Evolutionary conservation across 768 basidiomycete species (phyloP), one percentile per base, ranked within the genome.

Genomic region (Pleurotus cornucopiae): DNA sequence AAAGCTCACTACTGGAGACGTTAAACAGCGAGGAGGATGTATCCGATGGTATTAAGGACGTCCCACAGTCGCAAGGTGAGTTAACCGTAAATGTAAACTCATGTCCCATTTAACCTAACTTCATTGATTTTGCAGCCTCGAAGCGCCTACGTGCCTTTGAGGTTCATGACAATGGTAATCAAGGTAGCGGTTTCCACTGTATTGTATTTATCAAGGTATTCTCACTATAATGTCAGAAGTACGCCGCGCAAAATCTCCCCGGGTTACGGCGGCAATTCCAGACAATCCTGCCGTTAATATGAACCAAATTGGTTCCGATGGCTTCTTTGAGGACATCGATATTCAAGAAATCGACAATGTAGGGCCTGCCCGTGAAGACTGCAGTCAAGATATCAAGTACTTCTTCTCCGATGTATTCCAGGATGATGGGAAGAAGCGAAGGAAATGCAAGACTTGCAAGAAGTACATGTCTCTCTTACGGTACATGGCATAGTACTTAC

Each of bases 271-370:
- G 40, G 40, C 40, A 43, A 43, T 14, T 43, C 13, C 14, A 14
- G 40, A 43, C 13, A 13, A 18, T 43, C 14, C 40, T 4, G 14
- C 45, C 21, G 11, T 46, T 12, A 23, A 46, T 46, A 18, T 23
- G n/a, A 41, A 1, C 12, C n/a, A 39, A 47, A 53, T 59, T 14
- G 57, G 58, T 13, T 39, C 39, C 2, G 51, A 62, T 5, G 61
- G 58, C 13, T 46, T 64, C 20, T 51, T 64, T 3, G 40, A 40
- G 5, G 63, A 64, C 37, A 46, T 64, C 23, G 25, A 57, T 23
- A 58, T 64, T 26, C 57, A 57, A 21, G 6, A 14, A 54, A 16
- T 26, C 18, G 6, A 49, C 61, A 16, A 18, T 25, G 34, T 18
- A 5, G 21, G 21, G 21, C 21, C 25, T 26, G 43, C 37, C 16